Conservation (phyloP, 163 green algal genomes). For the Chlamydomonas reinhardtii region DNA sequence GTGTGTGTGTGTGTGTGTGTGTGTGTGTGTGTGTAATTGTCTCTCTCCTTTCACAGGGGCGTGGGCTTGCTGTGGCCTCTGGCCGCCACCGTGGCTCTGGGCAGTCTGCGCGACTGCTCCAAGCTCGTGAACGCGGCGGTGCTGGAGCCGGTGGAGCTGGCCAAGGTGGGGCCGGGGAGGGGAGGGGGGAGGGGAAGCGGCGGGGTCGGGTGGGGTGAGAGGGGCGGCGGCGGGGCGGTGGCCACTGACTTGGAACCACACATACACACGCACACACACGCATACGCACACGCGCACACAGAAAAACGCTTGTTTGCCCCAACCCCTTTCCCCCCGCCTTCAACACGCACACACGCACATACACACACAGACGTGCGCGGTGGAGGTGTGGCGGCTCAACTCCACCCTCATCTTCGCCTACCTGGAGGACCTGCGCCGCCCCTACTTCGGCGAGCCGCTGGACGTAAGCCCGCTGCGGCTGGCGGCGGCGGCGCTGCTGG, state of each 20-base stretch:
- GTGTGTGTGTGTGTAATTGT: too few relatives aligned
- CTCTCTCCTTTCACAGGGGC: neutral
- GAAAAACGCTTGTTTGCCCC: too few relatives aligned
- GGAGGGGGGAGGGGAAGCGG: neutral
- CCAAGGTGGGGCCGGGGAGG: neutral
- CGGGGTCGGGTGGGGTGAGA: neutral
- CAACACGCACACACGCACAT: neutral
- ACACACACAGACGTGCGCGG: neutral
- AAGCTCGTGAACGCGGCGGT: neutral
- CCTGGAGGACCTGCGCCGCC: slow-evolving; percentile 28
- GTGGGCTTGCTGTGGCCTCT: slow-evolving; percentile 39
- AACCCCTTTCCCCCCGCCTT: neutral
- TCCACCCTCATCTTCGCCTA: neutral
- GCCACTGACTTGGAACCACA: too few relatives aligned
- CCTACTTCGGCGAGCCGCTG: slow-evolving; percentile 45
- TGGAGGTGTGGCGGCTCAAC: slow-evolving; percentile 22
- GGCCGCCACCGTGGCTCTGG: slow-evolving; percentile 2
- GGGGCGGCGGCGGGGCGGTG: neutral
- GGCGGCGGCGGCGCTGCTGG: neutral
- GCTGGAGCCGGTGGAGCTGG: slow-evolving; percentile 15
- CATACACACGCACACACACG: too few relatives aligned
- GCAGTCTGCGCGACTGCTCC: neutral
- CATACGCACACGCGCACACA: too few relatives aligned
- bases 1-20: too few relatives aligned
- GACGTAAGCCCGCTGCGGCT: slow-evolving; percentile 17